Percentiles rank a stretch among this genome's conserved stretches.
These are phyloP conservation scores for Pythium graminicola DNA, from an alignment of 352 stramenopile species.

Conservation along the genomic window DNA sequence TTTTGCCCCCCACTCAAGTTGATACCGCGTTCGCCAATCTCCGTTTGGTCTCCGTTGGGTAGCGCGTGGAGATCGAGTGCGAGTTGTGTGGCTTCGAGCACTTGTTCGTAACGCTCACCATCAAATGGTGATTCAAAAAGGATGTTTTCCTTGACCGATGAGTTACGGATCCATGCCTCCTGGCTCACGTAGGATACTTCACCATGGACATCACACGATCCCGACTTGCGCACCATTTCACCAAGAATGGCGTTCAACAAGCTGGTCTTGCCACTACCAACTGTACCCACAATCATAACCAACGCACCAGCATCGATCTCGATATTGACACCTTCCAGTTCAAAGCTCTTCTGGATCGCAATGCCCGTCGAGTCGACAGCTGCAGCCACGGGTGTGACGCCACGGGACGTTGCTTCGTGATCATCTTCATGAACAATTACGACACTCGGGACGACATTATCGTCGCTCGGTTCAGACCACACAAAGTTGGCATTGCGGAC, in stretches of 20 bases:
- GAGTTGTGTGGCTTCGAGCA: conserved; percentile 56
- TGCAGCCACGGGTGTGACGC: conserved; percentile 3
- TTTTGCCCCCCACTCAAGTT: conserved; percentile 39
- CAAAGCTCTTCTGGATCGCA: conserved; percentile 22
- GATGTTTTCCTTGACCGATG: conserved; percentile 32
- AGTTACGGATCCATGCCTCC: conserved; percentile 38
- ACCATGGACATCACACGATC: conserved; percentile 21
- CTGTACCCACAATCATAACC: conserved; percentile 42
- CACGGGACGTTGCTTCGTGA: neutral
- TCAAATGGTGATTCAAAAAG: conserved; percentile 31
- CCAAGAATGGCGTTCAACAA: conserved; percentile 35
- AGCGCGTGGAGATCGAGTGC: conserved; percentile 60
- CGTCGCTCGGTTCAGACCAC: conserved; percentile 10
- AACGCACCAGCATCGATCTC: conserved; percentile 47
- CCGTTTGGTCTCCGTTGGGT: conserved; percentile 61
- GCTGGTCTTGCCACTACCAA: conserved; percentile 41
- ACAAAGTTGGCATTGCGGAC: conserved; percentile 23
- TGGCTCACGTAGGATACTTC: conserved; percentile 32
- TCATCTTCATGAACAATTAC: conserved; percentile 21
- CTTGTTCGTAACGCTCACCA: conserved; percentile 21
- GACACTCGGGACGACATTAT: conserved; percentile 10
- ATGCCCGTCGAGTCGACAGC: conserved; percentile 1
- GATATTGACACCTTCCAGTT: conserved; percentile 37
- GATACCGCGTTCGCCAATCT: conserved; percentile 51
- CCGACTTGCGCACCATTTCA: conserved; percentile 29